Evolutionary conservation across 148 eudicot genomes (phyloP).

Genomic region (Diospyros kaki): DNA sequence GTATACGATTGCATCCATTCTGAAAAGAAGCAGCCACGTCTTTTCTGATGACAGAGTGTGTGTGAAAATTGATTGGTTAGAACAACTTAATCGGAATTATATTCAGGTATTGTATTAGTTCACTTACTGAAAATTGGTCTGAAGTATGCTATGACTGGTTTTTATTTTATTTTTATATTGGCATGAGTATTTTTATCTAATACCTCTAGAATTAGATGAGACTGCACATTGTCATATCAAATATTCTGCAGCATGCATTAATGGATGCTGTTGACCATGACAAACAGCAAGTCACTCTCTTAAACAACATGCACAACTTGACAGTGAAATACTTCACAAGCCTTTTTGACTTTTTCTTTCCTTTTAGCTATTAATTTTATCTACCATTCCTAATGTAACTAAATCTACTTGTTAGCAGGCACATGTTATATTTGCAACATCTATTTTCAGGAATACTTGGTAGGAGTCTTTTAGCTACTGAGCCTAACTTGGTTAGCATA

Average conservation of each 20-base stretch:
- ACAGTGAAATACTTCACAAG: too few species aligned
- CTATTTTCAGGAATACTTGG: conserved; percentile 1
- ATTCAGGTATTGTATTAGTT: conserved; percentile 58
- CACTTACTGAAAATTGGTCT: not conserved
- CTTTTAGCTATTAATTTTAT: too few species aligned
- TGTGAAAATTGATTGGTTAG: conserved; percentile 92
- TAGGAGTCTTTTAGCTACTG: not conserved
- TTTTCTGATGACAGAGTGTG: conserved; percentile 71
- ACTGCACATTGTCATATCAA: not conserved
- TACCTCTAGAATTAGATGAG: conserved; percentile 8
- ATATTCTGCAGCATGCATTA: not conserved
- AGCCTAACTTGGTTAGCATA: too few species aligned
- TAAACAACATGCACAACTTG: not conserved
- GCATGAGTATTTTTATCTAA: not conserved
- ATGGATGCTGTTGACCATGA: conserved; percentile 3
- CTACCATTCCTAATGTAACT: too few species aligned
- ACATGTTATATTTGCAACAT: not conserved
- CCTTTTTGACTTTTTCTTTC: too few species aligned
- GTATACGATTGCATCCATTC: conserved; percentile 88
- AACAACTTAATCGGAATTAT: conserved; percentile 85
- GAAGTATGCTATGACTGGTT: not conserved
- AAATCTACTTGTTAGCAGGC: not conserved
- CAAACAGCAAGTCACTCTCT: conserved; percentile 2
- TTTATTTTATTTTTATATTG: not conserved
- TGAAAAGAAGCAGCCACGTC: conserved; percentile 87